Percentiles rank a stretch among this genome's conserved stretches.
phyloP scores from a whole-genome alignment of 2,329 filamentous ascomycete genomes.

The Ceratocystiopsis sp. region DNA sequence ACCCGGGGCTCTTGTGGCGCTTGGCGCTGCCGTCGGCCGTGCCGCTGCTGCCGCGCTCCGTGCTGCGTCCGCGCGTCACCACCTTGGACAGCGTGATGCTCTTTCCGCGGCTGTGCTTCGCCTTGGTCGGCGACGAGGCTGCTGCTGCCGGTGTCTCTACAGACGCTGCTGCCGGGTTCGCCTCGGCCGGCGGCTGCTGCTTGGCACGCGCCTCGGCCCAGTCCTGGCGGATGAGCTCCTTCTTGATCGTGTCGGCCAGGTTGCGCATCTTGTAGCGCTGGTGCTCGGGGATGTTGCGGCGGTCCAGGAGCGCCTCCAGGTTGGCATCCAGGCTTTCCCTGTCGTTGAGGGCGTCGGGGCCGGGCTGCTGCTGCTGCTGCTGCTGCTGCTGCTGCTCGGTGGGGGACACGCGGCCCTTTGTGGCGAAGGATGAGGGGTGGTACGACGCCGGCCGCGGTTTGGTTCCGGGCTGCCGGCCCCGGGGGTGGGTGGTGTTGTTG shows the following conservation, averaged over 20 bases:
- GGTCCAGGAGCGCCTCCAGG: conserved; percentile 53
- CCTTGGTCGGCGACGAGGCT: conserved; percentile 19
- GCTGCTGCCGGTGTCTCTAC: conserved; percentile 18
- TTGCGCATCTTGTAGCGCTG: conserved; percentile 91
- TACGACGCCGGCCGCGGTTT: conserved; percentile 36
- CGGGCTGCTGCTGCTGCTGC: conserved; percentile 10
- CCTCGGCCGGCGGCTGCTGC: conserved; percentile 1
- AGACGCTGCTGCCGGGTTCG: conserved; percentile 11
- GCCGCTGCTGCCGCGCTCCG: conserved; percentile 1
- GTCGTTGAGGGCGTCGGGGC: conserved; percentile 28
- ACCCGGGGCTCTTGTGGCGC: conserved; percentile 37
- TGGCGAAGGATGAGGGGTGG: too few relatives aligned
- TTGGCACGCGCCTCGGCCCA: conserved; percentile 49
- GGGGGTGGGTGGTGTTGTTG: too few relatives aligned
- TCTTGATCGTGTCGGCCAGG: conserved; percentile 77
- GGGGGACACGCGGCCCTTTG: too few relatives aligned
- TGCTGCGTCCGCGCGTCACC: conserved; percentile 17
- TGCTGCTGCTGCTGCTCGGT: conserved; percentile 12
- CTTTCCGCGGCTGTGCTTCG: conserved; percentile 47
- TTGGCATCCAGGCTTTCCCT: conserved; percentile 38
- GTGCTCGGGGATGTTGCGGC: conserved; percentile 83
- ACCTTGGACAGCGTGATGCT: conserved; percentile 60
- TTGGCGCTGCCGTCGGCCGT: not conserved
- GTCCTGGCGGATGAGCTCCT: conserved; percentile 86
- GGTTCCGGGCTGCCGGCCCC: too few relatives aligned